Base-by-base conservation (phyloP, 1,284 basidiomycete species). In the Marasmius oreades region DNA sequence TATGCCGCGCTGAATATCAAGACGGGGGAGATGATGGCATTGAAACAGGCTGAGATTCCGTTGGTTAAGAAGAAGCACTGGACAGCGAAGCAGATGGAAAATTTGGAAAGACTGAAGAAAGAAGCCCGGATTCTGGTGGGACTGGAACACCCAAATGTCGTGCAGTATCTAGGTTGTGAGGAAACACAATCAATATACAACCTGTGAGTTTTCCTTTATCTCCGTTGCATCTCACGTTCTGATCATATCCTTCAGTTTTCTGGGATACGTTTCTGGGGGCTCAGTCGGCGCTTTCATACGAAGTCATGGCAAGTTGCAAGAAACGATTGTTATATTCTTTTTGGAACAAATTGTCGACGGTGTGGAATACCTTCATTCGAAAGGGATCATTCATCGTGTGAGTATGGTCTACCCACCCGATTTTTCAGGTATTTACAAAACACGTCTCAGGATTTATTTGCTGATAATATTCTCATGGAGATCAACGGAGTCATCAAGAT, bases 181-280 rank as follows among this genome's bases (percentile, higher is more conserved):
- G 92, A 96, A 71, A 96, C 93, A 0, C 84, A 85, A 2, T 83
- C 88, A 53, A 92, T 91, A 72, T 74, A 98, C 60, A 97, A 93
- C 79, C 98, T 99, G 90, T 93, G 68, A 69, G 91, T 81, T 5
- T 18, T n/a, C 5, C 18, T 12, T 8, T 48, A 23, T 26, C 50
- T 52, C 56, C 51, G 12, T 51, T 51, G 44, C 47, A 28, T 55
- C 51, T 26, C 37, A 56, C 52, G 52, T 12, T 59, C 46, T 55
- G 53, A 57, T 54, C 23, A 20, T 55, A 50, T 26, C 53, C 55
- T 51, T 6, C 63, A 94, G 92, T 66, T 98, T 99, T 77, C 79
- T 99, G 70, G 95, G 98, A 74, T 98, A 98, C 70, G 95, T 98
- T 53, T 95, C 96, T 57, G 97, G 97, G 70, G 97, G 97, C 26